Conservation (phyloP, 169 alveolate species). For the Cryptosporidium baileyi region DNA sequence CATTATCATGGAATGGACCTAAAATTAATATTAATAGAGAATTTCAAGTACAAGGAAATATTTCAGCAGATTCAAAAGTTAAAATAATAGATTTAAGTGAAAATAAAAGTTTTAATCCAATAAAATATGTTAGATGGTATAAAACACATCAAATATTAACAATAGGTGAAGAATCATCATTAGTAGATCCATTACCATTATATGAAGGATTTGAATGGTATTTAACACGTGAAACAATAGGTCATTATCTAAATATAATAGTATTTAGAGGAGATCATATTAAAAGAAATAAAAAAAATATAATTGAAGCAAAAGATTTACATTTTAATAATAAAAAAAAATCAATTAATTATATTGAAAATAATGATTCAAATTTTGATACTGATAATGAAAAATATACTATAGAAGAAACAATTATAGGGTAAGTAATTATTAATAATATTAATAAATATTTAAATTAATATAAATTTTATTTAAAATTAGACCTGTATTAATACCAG, state of each 20-base stretch:
- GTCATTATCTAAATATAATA: conserved; percentile 26
- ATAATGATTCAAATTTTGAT: background rate
- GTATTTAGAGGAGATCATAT: conserved; percentile 11
- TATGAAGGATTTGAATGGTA: conserved; percentile 67
- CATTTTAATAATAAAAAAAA: conserved; percentile 29
- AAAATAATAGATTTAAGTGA: conserved; percentile 6
- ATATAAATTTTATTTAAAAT: background rate
- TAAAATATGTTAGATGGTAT: conserved; percentile 40
- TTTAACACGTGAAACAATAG: conserved; percentile 35
- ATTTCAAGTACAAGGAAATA: conserved; percentile 19
- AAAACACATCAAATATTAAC: background rate
- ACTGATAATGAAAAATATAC: background rate
- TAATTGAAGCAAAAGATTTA: conserved; percentile 42
- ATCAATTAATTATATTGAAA: background rate
- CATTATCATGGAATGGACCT: conserved; percentile 6
- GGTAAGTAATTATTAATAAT: conserved; percentile 7
- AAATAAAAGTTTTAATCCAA: conserved; percentile 34
- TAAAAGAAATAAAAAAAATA: background rate
- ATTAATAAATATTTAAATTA: background rate
- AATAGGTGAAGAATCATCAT: background rate
- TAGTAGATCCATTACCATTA: conserved; percentile 14
- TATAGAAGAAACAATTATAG: conserved; percentile 14
- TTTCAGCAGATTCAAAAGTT: conserved; percentile 61
- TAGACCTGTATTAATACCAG: conserved; percentile 58
- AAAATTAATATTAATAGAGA: background rate